These are phyloP conservation scores for Fusarium continuum DNA, from an alignment of 2,329 filamentous ascomycete species.

Conservation along the genomic window DNA sequence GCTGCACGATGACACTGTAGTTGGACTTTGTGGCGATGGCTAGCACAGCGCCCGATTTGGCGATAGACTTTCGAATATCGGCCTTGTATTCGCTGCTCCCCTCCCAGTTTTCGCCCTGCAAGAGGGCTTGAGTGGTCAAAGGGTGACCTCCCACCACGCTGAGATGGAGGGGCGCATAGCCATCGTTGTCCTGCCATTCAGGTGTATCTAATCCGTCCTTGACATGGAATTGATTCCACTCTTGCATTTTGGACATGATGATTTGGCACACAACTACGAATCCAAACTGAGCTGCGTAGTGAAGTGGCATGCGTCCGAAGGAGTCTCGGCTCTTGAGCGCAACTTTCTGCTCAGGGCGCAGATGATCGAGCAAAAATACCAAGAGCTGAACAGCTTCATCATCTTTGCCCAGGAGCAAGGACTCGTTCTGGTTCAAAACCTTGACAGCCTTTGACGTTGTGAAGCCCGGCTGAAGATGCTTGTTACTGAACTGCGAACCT, in stretches of 20 bases:
- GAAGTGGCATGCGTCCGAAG: conserved; percentile 84
- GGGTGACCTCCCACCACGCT: conserved; percentile 92
- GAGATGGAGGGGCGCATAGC: conserved; percentile 89
- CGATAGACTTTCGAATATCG: conserved; percentile 72
- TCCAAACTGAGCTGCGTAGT: conserved; percentile 95
- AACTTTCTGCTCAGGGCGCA: conserved; percentile 72
- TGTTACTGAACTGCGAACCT: conserved; percentile 66
- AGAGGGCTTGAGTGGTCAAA: conserved; percentile 80
- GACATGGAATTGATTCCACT: conserved; percentile 87
- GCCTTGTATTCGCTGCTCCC: conserved; percentile 69
- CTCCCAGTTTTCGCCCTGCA: conserved; percentile 82
- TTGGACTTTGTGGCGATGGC: conserved; percentile 89
- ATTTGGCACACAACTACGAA: conserved; percentile 90
- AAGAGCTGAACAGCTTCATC: conserved; percentile 80
- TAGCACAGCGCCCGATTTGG: conserved; percentile 87
- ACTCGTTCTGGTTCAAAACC: conserved; percentile 72
- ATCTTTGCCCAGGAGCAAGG: conserved; percentile 70
- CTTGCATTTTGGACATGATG: conserved; percentile 87
- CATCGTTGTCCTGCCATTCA: conserved; percentile 92
- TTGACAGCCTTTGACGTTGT: conserved; percentile 70
- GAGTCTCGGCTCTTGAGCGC: conserved; percentile 77
- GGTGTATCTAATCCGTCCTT: conserved; percentile 85
- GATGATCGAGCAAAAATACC: conserved; percentile 69
- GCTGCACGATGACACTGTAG: conserved; percentile 82
- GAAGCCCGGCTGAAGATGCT: conserved; percentile 82